phyloP scores from a whole-genome alignment of 768 basidiomycete species.

The Suillus ampliporus region DNA sequence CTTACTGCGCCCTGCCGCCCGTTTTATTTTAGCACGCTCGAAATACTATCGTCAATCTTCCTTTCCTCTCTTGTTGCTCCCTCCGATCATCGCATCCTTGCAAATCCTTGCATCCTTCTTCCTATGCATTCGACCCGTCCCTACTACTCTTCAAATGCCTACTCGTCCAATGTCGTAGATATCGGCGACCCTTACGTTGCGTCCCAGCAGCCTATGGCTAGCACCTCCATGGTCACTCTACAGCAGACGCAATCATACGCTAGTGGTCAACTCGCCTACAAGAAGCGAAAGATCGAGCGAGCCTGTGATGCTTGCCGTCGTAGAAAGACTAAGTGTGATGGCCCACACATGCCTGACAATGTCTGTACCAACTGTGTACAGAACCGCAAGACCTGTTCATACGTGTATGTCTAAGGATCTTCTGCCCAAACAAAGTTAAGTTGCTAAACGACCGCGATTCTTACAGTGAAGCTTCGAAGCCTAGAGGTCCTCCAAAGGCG shows the following conservation, averaged over 20 bases:
- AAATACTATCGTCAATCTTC: conserved; percentile 18
- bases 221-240: conserved; percentile 18
- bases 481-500: conserved; percentile 73
- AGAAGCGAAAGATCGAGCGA: conserved; percentile 55
- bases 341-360: conserved; percentile 54
- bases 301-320: conserved; percentile 66
- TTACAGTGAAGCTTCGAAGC: conserved; percentile 64
- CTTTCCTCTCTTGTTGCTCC: conserved; percentile 9
- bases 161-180: conserved; percentile 33
- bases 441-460: conserved; percentile 1
- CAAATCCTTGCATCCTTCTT: not conserved
- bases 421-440: conserved; percentile 1
- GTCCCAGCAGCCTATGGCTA: not conserved
- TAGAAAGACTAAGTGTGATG: conserved; percentile 66
- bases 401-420: conserved; percentile 49
- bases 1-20: conserved; percentile 5
- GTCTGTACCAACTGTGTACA: conserved; percentile 64
- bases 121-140: conserved; percentile 25
- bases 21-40: conserved; percentile 22
- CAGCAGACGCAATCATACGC: conserved; percentile 14
- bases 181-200: conserved; percentile 25
- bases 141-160: conserved; percentile 19
- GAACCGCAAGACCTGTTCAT: conserved; percentile 59
- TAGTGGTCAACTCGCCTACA: conserved; percentile 25
- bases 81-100: conserved; percentile 5